A percentile compares a stretch with the other conserved stretches of the same genome.
phyloP scores from a whole-genome alignment of 2,329 filamentous ascomycete species.

The Bisporella sp. region DNA sequence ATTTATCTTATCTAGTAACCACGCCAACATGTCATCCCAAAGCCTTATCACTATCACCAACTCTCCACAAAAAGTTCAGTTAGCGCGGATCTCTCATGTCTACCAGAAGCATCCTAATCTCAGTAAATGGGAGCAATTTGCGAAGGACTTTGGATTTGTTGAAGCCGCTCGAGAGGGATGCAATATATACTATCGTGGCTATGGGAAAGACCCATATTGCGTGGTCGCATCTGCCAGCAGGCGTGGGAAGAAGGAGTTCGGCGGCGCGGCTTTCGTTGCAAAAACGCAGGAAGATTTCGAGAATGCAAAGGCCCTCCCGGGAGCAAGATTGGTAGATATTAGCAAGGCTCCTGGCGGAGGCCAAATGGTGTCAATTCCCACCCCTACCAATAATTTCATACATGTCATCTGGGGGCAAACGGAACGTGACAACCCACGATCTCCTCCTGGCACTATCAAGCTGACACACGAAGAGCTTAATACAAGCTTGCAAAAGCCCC shows the following conservation, averaged over 20 bases:
- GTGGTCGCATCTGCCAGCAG: constrained; percentile 1
- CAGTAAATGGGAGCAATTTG: constrained; percentile 20
- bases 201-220: constrained; percentile 5
- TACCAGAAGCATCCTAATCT: constrained; percentile 26
- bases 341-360: constrained; percentile 5
- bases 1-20: not conserved
- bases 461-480: not conserved
- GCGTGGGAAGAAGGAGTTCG: constrained; percentile 2
- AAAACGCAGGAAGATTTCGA: constrained; percentile 5
- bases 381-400: not conserved
- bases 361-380: constrained; percentile 2
- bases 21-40: not conserved
- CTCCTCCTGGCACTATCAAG: constrained; percentile 17
- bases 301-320: constrained; percentile 1
- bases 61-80: constrained; percentile 18
- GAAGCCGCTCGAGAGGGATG: constrained; percentile 13
- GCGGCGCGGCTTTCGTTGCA: constrained; percentile 6
- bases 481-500: not conserved
- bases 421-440: not conserved
- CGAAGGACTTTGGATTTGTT: constrained; percentile 26
- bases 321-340: constrained; percentile 21
- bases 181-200: constrained; percentile 7
- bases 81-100: constrained; percentile 24
- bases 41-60: not conserved
- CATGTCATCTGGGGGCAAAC: constrained; percentile 3